Evolutionary conservation across 345 rosid genomes (phyloP).

Genomic region (Rhodamnia rubescens): DNA sequence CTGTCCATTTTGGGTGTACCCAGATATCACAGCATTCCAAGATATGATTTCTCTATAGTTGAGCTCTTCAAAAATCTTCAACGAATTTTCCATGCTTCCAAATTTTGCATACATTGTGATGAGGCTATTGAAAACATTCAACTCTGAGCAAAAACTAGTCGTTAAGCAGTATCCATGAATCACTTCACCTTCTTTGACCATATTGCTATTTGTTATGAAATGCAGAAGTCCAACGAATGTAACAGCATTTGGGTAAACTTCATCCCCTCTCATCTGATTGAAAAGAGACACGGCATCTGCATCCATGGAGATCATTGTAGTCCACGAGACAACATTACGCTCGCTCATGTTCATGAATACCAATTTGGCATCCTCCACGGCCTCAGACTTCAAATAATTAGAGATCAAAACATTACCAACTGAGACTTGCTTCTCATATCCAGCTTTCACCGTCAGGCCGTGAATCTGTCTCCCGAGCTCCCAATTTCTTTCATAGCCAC

Average conservation of each 20-base stretch:
- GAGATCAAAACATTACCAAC: constrained; percentile 73
- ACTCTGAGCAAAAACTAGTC: constrained; percentile 33
- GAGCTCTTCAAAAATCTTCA: constrained; percentile 51
- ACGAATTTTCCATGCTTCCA: constrained; percentile 37
- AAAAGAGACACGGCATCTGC: constrained; percentile 49
- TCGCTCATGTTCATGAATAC: constrained; percentile 45
- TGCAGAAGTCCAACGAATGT: constrained; percentile 62
- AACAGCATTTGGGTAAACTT: constrained; percentile 67
- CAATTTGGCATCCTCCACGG: constrained; percentile 35
- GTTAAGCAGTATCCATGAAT: constrained; percentile 59
- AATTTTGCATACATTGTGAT: constrained; percentile 86
- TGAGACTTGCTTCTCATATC: constrained; percentile 43
- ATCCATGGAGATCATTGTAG: constrained; percentile 56
- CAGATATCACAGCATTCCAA: constrained; percentile 87
- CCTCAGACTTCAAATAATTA: constrained; percentile 55
- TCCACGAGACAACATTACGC: constrained; percentile 84
- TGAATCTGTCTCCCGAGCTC: constrained; percentile 70
- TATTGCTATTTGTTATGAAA: constrained; percentile 28
- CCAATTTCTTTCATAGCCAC: constrained; percentile 56
- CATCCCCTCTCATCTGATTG: constrained; percentile 52
- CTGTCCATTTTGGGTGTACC: constrained; percentile 58
- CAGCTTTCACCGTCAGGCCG: constrained; percentile 57
- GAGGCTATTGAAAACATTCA: constrained; percentile 55
- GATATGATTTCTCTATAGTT: constrained; percentile 37
- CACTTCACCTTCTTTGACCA: constrained; percentile 39